Percentiles rank a stretch among this genome's conserved stretches.
Conservation (phyloP, 164 flowering plant species). For the Liriodendron chinense region DNA sequence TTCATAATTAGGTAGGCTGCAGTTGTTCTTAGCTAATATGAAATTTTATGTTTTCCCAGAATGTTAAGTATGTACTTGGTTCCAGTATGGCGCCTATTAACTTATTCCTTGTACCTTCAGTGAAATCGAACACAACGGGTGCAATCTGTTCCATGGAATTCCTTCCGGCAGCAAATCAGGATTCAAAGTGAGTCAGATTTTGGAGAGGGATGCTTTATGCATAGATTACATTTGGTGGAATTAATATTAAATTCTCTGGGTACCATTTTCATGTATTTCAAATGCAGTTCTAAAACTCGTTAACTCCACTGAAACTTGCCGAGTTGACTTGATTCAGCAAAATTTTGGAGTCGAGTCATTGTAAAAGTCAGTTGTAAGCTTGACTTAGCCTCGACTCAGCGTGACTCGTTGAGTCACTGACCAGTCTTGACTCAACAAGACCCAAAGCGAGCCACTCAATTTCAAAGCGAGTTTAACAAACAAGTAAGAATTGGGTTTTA, state of each 20-base stretch:
- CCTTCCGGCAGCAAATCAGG: slow-evolving; percentile 94
- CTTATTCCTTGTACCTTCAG: slow-evolving; percentile 37
- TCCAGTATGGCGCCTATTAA: slow-evolving; percentile 2
- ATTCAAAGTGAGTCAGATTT: slow-evolving; percentile 62
- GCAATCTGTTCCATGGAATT: slow-evolving; percentile 61
- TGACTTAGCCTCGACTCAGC: no score
- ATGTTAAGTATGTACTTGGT: slow-evolving; percentile 1
- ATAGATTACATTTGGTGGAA: background rate
- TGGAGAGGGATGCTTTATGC: background rate
- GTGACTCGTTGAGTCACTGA: no score
- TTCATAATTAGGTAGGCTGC: background rate
- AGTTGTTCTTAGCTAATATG: slow-evolving; percentile 7
- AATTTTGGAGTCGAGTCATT: no score
- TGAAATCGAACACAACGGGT: slow-evolving; percentile 81
- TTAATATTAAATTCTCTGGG: background rate
- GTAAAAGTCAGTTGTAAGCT: no score
- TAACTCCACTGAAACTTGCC: no score
- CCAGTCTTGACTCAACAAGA: no score
- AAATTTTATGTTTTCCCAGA: slow-evolving; percentile 6
- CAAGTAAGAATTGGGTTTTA: no score
- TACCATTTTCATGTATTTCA: background rate
- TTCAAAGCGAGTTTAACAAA: no score
- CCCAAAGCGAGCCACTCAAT: no score
- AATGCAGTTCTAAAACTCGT: no score
- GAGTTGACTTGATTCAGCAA: no score